Base-by-base conservation (phyloP, 371 early-diverging fungal genomes). In the Amoeboaphelidium occidentale region DNA sequence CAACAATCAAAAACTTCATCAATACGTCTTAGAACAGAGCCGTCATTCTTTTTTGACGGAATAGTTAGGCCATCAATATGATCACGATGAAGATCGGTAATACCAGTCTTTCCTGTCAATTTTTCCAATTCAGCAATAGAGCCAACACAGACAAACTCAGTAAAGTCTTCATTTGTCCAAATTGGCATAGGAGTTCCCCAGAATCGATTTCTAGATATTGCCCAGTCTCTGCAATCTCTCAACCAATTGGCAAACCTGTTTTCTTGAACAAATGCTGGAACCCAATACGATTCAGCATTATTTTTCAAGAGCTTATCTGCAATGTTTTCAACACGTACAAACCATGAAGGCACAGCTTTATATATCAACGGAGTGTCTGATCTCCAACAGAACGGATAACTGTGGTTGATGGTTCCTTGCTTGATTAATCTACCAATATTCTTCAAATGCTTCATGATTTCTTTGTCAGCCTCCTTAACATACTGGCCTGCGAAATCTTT, bases 111-210 rank as follows among this genome's bases (percentile, higher is more conserved):
- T 50, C 96, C 96, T 46, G 92, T 81, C 26, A 97, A 68, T 58
- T 80, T 73, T 63, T 84, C 82, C 27, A 99, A 75, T 66, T 99
- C 98, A 49, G 75, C 77, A 53, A 96, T 72, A 2, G 94, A 93
- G 41, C 97, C 98, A 55, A 99, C 61, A 63, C 92, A 96, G 24
- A 97, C 80, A 42, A 45, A 22, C 67, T 92, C 96, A 48, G 79
- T 69, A 48, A 73, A 76, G 63, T 97, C 97, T 2, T 86, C 91
- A 60, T 78, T 86, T 51, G 75, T 79, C 99, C 99, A 99, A 46
- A 99, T 64, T 25, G 99, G 99, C 46, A 99, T 90, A 48, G 99
- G 99, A 17, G 99, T 99, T 55, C 99, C 99, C 99, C 99, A 99
- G 73, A 89, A 99, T 57, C 99, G 81, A 69, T 86, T 94, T 63